A percentile compares a stretch with the other conserved stretches of the same genome.
Evolutionary conservation across 2,329 filamentous ascomycete species (phyloP).

Genomic region (Massarina eburnea): DNA sequence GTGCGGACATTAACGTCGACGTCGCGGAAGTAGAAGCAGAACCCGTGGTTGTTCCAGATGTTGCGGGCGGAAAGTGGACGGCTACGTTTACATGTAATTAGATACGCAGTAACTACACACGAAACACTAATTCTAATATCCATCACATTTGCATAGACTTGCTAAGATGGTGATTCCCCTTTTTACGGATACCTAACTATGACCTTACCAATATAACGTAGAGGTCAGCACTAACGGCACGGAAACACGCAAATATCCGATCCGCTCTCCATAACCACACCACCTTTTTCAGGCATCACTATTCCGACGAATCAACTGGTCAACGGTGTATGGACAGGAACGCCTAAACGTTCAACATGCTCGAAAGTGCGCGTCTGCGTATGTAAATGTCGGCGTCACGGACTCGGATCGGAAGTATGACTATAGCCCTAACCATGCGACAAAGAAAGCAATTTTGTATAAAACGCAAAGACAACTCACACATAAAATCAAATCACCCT

Average conservation of each 20-base stretch:
- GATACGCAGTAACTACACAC: background rate
- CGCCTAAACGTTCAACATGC: background rate
- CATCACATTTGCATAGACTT: too few relatives aligned
- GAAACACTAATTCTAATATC: too few relatives aligned
- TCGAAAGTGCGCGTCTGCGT: background rate
- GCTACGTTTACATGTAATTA: conserved; percentile 18
- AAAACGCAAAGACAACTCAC: too few relatives aligned
- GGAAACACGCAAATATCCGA: background rate
- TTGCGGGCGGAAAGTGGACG: conserved; percentile 28
- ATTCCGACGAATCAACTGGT: background rate
- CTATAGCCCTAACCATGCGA: background rate
- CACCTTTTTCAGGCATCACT: background rate
- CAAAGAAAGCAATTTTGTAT: background rate
- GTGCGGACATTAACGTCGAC: conserved; percentile 18
- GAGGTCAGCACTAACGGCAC: background rate
- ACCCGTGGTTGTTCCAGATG: conserved; percentile 12
- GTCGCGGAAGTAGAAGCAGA: conserved; percentile 16
- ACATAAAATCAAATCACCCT: background rate
- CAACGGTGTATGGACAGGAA: background rate
- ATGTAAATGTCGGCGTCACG: background rate
- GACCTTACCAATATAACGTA: too few relatives aligned
- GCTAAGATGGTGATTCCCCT: too few relatives aligned
- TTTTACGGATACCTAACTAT: too few relatives aligned
- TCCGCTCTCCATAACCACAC: background rate
- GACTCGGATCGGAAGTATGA: background rate